Conservation (phyloP, 2,329 filamentous ascomycete genomes). For the Sclerotinia nivalis region DNA sequence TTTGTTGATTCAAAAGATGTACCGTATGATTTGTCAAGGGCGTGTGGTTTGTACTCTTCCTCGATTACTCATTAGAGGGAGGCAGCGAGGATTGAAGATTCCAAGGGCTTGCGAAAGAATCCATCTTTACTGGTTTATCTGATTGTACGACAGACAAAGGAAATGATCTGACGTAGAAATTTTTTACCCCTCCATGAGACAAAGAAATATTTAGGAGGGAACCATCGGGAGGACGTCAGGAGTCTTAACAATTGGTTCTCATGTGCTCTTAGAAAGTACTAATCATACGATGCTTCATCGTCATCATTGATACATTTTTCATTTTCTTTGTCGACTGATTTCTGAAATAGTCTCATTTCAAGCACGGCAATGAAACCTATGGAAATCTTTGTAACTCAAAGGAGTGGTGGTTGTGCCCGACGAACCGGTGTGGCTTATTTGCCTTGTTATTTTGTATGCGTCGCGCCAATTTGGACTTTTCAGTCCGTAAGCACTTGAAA, state of each 20-base stretch:
- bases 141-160: not conserved
- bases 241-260: conserved; percentile 13
- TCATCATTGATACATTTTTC: not conserved
- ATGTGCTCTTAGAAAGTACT: not conserved
- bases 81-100: too few species aligned
- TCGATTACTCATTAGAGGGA: not conserved
- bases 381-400: conserved; percentile 1
- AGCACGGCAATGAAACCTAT: not conserved
- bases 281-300: conserved; percentile 16
- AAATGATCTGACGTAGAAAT: conserved; percentile 2
- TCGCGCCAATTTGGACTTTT: conserved; percentile 6
- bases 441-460: conserved; percentile 1
- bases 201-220: not conserved
- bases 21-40: not conserved
- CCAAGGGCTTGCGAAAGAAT: not conserved
- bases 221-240: not conserved
- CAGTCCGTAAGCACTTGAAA: conserved; percentile 5
- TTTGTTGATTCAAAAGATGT: not conserved
- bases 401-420: conserved; percentile 3
- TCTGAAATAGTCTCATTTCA: not conserved
- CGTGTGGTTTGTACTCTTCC: not conserved
- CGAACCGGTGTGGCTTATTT: conserved; percentile 17
- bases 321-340: conserved; percentile 5
- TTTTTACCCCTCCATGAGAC: not conserved
- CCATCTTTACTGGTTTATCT: not conserved